Conservation (phyloP, 2,329 filamentous ascomycete genomes). For the Lasiodiplodia theobromae region DNA sequence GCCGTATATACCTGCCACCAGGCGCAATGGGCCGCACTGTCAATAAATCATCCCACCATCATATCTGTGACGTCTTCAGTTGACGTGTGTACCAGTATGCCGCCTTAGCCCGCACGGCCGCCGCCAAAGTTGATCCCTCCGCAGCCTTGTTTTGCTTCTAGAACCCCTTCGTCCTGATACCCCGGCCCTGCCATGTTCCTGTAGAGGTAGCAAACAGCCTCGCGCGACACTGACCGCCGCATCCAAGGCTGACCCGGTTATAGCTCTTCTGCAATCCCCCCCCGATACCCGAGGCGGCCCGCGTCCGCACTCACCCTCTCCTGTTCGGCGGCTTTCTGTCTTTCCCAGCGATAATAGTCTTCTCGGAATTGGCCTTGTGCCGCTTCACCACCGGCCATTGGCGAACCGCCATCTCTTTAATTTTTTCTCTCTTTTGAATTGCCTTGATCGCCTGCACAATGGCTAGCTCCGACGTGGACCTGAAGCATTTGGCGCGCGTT, state of each 20-base stretch:
- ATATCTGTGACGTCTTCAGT: slow-evolving; percentile 46
- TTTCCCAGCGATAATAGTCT: slow-evolving; percentile 14
- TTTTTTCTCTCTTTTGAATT: not conserved
- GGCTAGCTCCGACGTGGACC: slow-evolving; percentile 96
- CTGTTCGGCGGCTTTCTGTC: slow-evolving; percentile 23
- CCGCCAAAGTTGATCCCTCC: slow-evolving; percentile 40
- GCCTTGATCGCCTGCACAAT: slow-evolving; percentile 57
- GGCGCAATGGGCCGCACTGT: slow-evolving; percentile 42
- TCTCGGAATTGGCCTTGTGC: slow-evolving; percentile 3
- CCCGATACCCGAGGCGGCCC: slow-evolving; percentile 17
- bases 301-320: slow-evolving; percentile 3
- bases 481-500: slow-evolving; percentile 92
- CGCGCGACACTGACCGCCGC: slow-evolving; percentile 8
- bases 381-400: slow-evolving; percentile 26
- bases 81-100: slow-evolving; percentile 40
- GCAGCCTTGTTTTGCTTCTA: slow-evolving; percentile 20
- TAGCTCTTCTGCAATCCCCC: slow-evolving; percentile 17
- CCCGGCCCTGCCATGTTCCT: slow-evolving; percentile 1
- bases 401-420: not conserved
- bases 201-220: slow-evolving; percentile 14
- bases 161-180: slow-evolving; percentile 18
- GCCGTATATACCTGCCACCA: slow-evolving; percentile 41
- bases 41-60: slow-evolving; percentile 43
- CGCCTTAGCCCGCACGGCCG: slow-evolving; percentile 39
- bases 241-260: slow-evolving; percentile 11